Evolutionary conservation across 352 stramenopile species (phyloP), one percentile per base, ranked within the genome.

Genomic region (Stramenopiles sp.): DNA sequence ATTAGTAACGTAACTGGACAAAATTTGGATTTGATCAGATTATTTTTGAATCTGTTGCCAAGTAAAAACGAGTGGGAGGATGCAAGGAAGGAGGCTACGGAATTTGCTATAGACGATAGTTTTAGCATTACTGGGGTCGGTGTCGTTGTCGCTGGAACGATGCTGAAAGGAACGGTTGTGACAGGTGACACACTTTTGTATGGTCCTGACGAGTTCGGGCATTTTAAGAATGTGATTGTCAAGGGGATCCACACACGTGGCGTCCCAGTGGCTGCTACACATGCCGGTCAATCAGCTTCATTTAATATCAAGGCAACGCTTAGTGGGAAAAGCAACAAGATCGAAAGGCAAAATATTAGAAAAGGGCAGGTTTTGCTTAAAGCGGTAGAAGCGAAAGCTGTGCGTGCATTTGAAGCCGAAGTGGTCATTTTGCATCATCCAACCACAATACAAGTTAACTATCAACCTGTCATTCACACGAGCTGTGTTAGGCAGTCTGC

Each of bases 361-460:
- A n/a, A n/a, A n/a, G n/a, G n/a, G n/a, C n/a, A n/a, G n/a, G n/a
- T n/a, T n/a, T n/a, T n/a, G n/a, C n/a, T n/a, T n/a, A n/a, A n/a
- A n/a, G n/a, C n/a, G n/a, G n/a, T n/a, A n/a, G n/a, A n/a, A n/a
- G n/a, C n/a, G n/a, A n/a, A n/a, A n/a, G n/a, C n/a, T n/a, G 80
- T 7, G 7, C 67, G 71, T 83, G 81, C 92, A 80, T 97, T 97
- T 83, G 91, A 97, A 75, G 93, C 93, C 30, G 90, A 93, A 31
- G 91, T 97, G 25, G 90, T 96, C 44, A 96, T 97, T 82, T 83
- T 97, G 32, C 93, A 97, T 87, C 93, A 97, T 87, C 92, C 95
- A 80, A 97, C 93, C n/a, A 97, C 93, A 0, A 92, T 97, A 71
- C 89, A 89, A 0, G 84, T 90, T 1, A 93, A 93, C n/a, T 97